phyloP scores from a whole-genome alignment of 2,329 filamentous ascomycete genomes.

The Zymoseptoria crescenta region DNA sequence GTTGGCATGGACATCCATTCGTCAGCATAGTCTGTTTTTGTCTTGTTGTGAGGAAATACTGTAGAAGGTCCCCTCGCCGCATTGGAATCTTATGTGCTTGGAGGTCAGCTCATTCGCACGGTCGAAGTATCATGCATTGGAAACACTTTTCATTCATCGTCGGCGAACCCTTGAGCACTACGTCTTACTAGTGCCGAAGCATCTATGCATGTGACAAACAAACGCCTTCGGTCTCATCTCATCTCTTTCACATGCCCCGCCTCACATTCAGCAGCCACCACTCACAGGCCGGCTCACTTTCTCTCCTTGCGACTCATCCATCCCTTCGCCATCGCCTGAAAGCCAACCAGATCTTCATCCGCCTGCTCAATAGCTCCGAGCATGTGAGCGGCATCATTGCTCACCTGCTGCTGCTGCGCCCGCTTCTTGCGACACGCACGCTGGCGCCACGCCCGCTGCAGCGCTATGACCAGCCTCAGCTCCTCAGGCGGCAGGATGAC shows the following conservation, averaged over 20 bases:
- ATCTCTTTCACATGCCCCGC: neutral
- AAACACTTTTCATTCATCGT: neutral
- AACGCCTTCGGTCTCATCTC: neutral
- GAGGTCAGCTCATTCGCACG: too few relatives aligned
- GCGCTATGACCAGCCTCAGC: conserved; percentile 43
- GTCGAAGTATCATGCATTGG: too few relatives aligned
- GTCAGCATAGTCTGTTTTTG: too few relatives aligned
- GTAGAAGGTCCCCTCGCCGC: too few relatives aligned
- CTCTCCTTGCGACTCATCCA: neutral
- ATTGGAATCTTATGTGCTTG: too few relatives aligned
- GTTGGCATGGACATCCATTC: too few relatives aligned
- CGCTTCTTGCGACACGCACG: conserved; percentile 38
- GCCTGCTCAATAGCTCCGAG: conserved; percentile 29
- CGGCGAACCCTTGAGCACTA: neutral
- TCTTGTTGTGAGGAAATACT: too few relatives aligned
- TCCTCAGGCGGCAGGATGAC: conserved; percentile 46
- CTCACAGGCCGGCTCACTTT: conserved; percentile 13
- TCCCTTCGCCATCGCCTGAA: neutral
- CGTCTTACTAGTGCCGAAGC: neutral
- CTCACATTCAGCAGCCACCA: conserved; percentile 25
- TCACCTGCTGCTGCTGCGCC: neutral
- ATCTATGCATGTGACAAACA: neutral
- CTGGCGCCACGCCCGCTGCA: conserved; percentile 52
- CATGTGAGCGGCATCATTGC: conserved; percentile 22
- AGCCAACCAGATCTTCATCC: conserved; percentile 28